Percentiles rank a stretch among this genome's conserved stretches.
phyloP scores from a whole-genome alignment of 2,329 filamentous ascomycete species.

The Colletotrichum godetiae region DNA sequence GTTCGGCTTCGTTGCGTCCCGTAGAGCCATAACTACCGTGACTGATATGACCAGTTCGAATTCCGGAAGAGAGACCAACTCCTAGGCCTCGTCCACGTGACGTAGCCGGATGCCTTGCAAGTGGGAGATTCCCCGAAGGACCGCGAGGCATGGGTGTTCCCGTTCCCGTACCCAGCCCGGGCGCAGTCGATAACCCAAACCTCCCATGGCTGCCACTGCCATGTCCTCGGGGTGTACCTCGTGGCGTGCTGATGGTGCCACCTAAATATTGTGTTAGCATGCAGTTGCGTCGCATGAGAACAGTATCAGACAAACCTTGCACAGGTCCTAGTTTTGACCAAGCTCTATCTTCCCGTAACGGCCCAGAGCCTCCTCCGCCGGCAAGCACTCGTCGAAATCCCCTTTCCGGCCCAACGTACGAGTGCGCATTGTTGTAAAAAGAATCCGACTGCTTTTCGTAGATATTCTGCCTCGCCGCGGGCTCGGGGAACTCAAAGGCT shows the following conservation, averaged over 20 bases:
- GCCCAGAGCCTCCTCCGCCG: background rate
- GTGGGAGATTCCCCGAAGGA: constrained; percentile 1
- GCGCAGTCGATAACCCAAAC: constrained; percentile 44
- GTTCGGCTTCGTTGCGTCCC: background rate
- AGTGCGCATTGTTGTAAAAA: background rate
- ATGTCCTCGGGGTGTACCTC: constrained; percentile 38
- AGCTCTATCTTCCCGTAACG: background rate
- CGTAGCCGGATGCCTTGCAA: background rate
- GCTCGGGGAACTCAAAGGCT: background rate
- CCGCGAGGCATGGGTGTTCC: constrained; percentile 39
- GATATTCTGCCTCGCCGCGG: background rate
- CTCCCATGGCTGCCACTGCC: constrained; percentile 42
- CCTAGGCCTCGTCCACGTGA: constrained; percentile 6
- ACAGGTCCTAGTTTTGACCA: constrained; percentile 29
- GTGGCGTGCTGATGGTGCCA: constrained; percentile 45
- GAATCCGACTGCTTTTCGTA: constrained; percentile 10
- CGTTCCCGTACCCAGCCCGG: constrained; percentile 44
- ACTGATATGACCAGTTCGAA: constrained; percentile 7
- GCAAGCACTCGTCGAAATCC: background rate
- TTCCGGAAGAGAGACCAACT: constrained; percentile 26
- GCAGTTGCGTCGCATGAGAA: background rate
- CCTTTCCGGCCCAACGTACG: background rate
- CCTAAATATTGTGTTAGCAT: constrained; percentile 33
- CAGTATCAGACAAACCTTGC: constrained; percentile 35
- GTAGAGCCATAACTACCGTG: background rate